Evolutionary conservation across 108 stramenopile species (phyloP), one percentile per base, ranked within the genome.

Genomic region (Cyclotella baltica): DNA sequence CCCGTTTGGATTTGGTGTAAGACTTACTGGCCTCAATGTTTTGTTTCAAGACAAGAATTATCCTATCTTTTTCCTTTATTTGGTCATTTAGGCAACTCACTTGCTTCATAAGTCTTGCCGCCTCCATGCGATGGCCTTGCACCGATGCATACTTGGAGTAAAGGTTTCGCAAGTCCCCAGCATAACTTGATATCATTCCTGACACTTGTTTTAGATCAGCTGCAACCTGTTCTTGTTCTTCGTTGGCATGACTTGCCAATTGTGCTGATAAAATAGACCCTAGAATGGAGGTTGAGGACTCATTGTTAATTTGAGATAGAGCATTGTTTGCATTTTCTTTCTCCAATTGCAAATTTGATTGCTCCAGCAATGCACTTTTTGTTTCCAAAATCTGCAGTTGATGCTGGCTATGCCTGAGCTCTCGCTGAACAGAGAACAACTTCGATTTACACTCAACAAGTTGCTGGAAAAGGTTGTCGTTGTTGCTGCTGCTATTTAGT

Each of bases 81-180:
- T 76, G 27, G 23, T 67, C 59, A 43, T 76, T 75, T 71, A 83
- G 36, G 43, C 75, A 72, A 18, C 19, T 13, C 5, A 75, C 20
- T 63, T 82, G 81, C 30, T 37, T n/a, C 28, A 38, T 18, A 48
- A 73, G 66, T 50, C 61, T 80, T 27, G 72, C 23, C 20, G 47
- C 6, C 29, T 75, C 53, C 22, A 70, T 33, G 1, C 22, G 53
- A 52, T 69, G 53, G 8, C 52, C 62, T 52, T 59, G 34, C 5
- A 71, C 15, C 3, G 62, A 18, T 15, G 36, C 67, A 19, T 36
- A 55, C 58, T 36, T 50, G 22, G 3, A 62, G 56, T 40, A 34
- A 61, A 83, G 70, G 22, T 34, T 46, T 34, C 3, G n/a, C 36
- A 83, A 28, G 43, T 83, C 80, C 2, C 51, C 47, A 9, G 69